A percentile compares a stretch with the other conserved stretches of the same genome.
Conservation (phyloP, 495 filamentous ascomycete genomes). For the Neurospora sp. region DNA sequence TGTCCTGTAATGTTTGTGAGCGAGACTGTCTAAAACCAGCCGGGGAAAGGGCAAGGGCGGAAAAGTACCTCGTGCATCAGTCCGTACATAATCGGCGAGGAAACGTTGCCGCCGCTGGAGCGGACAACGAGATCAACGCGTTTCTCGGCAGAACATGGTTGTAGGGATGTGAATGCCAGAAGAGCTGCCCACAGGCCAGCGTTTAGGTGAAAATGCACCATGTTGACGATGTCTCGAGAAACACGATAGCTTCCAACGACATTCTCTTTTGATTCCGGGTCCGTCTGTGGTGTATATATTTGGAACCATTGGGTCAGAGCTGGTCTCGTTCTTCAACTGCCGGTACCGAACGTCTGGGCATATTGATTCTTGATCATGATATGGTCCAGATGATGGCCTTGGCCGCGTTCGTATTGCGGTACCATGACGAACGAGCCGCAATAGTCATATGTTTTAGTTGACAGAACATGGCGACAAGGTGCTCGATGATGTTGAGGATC, state of each 20-base stretch:
- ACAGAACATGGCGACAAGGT: neutral
- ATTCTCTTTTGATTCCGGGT: neutral
- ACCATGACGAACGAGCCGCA: neutral
- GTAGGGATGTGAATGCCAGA: neutral
- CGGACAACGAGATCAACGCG: constrained; percentile 20
- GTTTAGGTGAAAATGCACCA: neutral
- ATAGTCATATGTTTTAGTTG: neutral
- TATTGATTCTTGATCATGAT: neutral
- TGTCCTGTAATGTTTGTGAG: constrained; percentile 36
- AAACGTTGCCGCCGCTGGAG: constrained; percentile 27
- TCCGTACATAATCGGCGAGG: constrained; percentile 28
- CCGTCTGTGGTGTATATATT: neutral
- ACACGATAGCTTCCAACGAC: neutral
- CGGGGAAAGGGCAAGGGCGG: neutral
- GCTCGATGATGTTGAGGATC: neutral
- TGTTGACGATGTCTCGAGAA: neutral
- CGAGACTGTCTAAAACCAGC: neutral
- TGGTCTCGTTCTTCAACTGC: neutral
- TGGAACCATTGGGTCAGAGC: neutral
- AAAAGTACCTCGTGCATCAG: constrained; percentile 29
- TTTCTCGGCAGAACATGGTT: constrained; percentile 6
- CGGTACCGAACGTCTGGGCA: neutral
- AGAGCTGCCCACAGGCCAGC: neutral
- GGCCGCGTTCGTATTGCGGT: neutral
- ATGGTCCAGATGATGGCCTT: neutral